Evolutionary conservation across 164 flowering plant genomes (phyloP).

Genomic region (Annona squamosa): DNA sequence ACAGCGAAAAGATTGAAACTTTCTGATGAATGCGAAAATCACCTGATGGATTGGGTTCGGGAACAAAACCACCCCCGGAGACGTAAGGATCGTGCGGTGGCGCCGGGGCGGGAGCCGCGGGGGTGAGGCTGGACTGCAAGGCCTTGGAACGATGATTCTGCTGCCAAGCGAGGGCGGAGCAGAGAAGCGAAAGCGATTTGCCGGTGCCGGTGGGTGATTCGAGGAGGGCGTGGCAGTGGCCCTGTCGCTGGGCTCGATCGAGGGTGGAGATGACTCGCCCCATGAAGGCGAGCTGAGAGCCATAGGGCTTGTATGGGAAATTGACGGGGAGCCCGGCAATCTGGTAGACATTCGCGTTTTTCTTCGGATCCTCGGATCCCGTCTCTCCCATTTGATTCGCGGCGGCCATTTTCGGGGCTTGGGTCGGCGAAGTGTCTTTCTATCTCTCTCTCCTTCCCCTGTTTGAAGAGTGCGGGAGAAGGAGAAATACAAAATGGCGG

Average conservation of each 20-base stretch:
- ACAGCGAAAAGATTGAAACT: too few species aligned
- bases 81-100: conserved; percentile 43
- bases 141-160: conserved; percentile 35
- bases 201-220: conserved; percentile 99
- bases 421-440: neutral
- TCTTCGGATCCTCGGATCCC: conserved; percentile 20
- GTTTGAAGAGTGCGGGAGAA: neutral
- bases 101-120: conserved; percentile 39
- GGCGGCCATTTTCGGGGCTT: conserved; percentile 21
- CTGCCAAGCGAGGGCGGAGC: conserved; percentile 94
- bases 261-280: conserved; percentile 82
- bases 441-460: neutral
- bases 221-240: conserved; percentile 85
- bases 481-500: neutral
- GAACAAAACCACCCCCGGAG: conserved; percentile 82
- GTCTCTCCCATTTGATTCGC: conserved; percentile 15
- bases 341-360: conserved; percentile 29
- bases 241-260: conserved; percentile 67
- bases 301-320: conserved; percentile 93
- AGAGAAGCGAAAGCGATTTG: conserved; percentile 89
- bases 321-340: conserved; percentile 79
- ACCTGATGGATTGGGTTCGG: conserved; percentile 58
- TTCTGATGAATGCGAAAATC: neutral
- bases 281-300: conserved; percentile 92
- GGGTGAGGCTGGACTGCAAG: conserved; percentile 20